Evolutionary conservation across 306 rosid species (phyloP).

Genomic region (Sphenostylis stenocarpa): DNA sequence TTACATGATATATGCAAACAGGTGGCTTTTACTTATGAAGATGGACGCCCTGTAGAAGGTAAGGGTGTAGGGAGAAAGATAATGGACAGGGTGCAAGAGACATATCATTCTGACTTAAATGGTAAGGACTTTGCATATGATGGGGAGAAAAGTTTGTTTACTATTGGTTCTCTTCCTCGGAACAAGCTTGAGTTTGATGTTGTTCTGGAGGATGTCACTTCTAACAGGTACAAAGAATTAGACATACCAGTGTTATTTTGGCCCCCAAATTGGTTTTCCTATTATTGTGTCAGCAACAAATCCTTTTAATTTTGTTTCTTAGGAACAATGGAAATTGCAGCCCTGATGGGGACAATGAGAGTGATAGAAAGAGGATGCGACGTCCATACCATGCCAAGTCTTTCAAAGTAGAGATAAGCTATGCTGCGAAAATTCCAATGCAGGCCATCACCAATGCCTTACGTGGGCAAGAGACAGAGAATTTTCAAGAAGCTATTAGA

Average conservation of each 20-base stretch:
- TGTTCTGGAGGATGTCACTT: slow-evolving; percentile 66
- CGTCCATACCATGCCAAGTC: slow-evolving; percentile 66
- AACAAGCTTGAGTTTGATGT: slow-evolving; percentile 84
- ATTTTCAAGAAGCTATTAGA: slow-evolving; percentile 87
- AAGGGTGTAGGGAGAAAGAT: slow-evolving; percentile 88
- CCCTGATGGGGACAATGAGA: slow-evolving; percentile 69
- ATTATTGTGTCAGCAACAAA: background rate
- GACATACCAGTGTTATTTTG: slow-evolving; percentile 15
- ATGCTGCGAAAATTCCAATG: slow-evolving; percentile 91
- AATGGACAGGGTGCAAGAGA: slow-evolving; percentile 75
- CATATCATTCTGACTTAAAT: slow-evolving; percentile 63
- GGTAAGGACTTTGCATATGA: slow-evolving; percentile 92
- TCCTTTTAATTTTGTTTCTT: background rate
- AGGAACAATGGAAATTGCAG: slow-evolving; percentile 72
- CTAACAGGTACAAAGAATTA: slow-evolving; percentile 55
- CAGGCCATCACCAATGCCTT: slow-evolving; percentile 78
- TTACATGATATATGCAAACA: slow-evolving; percentile 27
- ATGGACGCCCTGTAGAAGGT: slow-evolving; percentile 85
- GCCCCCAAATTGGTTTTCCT: background rate
- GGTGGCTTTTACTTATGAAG: slow-evolving; percentile 80
- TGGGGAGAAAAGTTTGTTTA: slow-evolving; percentile 89
- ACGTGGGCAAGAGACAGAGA: slow-evolving; percentile 88
- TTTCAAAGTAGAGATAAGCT: slow-evolving; percentile 76
- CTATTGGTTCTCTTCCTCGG: slow-evolving; percentile 82
- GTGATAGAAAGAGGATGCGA: slow-evolving; percentile 77